phyloP scores from a whole-genome alignment of 2,329 filamentous ascomycete genomes.

The Trichoderma sp. region DNA sequence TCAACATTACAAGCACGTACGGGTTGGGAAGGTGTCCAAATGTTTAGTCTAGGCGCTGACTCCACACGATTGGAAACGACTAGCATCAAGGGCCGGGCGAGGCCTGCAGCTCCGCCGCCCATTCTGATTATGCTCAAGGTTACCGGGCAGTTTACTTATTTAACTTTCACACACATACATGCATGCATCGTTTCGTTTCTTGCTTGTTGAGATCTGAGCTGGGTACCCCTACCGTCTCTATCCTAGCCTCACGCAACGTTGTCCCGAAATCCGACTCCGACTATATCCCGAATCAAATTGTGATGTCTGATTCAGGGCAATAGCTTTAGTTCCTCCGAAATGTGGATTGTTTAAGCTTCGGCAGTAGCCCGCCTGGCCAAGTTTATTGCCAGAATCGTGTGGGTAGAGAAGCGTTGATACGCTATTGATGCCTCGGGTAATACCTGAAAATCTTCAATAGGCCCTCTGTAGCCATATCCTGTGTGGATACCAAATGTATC shows the following conservation, averaged over 20 bases:
- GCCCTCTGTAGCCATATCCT: not conserved
- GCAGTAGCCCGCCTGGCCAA: slow-evolving; percentile 14
- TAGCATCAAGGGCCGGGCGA: not conserved
- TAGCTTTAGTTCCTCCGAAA: slow-evolving; percentile 8
- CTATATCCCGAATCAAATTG: not conserved
- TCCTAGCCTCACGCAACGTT: slow-evolving; percentile 21
- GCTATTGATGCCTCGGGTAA: slow-evolving; percentile 7
- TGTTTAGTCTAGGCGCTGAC: not conserved
- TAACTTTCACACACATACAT: slow-evolving; percentile 7
- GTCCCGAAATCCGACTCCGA: slow-evolving; percentile 27
- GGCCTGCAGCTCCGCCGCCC: slow-evolving; percentile 1
- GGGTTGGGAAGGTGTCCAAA: slow-evolving; percentile 13
- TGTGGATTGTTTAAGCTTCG: slow-evolving; percentile 15
- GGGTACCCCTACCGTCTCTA: slow-evolving; percentile 18
- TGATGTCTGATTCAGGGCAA: slow-evolving; percentile 5
- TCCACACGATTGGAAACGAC: slow-evolving; percentile 5
- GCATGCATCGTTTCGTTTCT: not conserved
- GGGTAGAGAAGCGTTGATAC: not conserved
- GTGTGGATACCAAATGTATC: slow-evolving; percentile 8
- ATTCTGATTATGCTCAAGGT: not conserved
- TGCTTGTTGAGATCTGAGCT: slow-evolving; percentile 25
- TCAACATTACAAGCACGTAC: not conserved
- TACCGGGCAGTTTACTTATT: not conserved
- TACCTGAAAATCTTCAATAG: slow-evolving; percentile 3
- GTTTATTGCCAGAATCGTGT: slow-evolving; percentile 10